Percentiles rank a stretch among this genome's conserved stretches.
Conservation (phyloP, 2,329 filamentous ascomycete species). For the Thielaviopsis punctulata region DNA sequence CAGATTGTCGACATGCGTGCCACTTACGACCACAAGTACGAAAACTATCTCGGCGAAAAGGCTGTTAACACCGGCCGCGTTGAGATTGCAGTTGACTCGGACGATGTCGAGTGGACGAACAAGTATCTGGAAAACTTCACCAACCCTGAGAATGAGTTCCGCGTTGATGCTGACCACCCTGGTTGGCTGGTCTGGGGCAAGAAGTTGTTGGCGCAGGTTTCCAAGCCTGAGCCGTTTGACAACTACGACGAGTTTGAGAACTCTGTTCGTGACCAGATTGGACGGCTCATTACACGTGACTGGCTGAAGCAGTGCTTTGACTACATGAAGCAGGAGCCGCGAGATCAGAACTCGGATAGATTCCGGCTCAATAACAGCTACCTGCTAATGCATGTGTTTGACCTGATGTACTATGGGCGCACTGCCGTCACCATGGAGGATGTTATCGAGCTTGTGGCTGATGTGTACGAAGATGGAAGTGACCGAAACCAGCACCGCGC, state of each 20-base stretch:
- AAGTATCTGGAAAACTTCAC: conserved; percentile 65
- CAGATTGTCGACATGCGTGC: conserved; percentile 77
- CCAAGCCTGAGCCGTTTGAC: conserved; percentile 49
- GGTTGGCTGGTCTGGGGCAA: conserved; percentile 96
- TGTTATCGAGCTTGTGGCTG: conserved; percentile 60
- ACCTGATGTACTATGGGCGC: conserved; percentile 66
- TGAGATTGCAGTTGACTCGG: conserved; percentile 51
- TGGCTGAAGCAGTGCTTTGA: conserved; percentile 84
- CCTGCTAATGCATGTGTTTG: conserved; percentile 76
- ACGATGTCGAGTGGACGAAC: conserved; percentile 62
- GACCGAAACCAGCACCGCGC: conserved; percentile 97
- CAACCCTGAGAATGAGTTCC: conserved; percentile 58
- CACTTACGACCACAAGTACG: conserved; percentile 70
- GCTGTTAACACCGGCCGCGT: conserved; percentile 52
- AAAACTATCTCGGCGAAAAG: conserved; percentile 47
- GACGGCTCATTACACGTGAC: conserved; percentile 56
- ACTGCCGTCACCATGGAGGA: conserved; percentile 72
- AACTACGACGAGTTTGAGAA: conserved; percentile 68
- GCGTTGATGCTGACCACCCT: conserved; percentile 78
- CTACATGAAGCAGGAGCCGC: conserved; percentile 90
- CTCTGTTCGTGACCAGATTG: conserved; percentile 60
- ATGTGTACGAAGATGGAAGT: conserved; percentile 77
- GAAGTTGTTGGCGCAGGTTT: conserved; percentile 61
- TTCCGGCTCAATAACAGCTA: conserved; percentile 82
- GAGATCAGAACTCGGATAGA: conserved; percentile 62